Conservation (phyloP, 768 basidiomycete genomes). For the Termitomyces heimii region DNA sequence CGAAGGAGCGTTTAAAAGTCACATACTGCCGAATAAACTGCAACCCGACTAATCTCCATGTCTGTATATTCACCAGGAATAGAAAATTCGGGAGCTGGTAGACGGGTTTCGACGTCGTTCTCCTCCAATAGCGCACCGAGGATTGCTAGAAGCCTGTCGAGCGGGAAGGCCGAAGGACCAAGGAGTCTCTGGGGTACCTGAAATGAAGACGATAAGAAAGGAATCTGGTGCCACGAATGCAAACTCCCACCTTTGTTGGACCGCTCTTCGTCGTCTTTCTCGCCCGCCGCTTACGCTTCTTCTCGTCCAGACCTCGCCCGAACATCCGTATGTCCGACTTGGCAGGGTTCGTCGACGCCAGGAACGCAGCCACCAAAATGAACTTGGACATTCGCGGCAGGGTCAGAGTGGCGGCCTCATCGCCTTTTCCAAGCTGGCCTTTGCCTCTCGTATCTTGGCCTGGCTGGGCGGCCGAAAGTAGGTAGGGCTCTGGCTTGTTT, state of each 20-base stretch:
- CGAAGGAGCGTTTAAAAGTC: background rate
- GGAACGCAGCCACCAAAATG: constrained; percentile 30
- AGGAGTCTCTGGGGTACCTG: constrained; percentile 57
- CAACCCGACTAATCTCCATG: constrained; percentile 64
- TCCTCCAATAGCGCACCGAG: constrained; percentile 75
- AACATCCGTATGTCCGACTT: constrained; percentile 82
- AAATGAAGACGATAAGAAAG: background rate
- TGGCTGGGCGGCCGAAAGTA: constrained; percentile 25
- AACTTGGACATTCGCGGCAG: constrained; percentile 3
- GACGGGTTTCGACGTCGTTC: constrained; percentile 49
- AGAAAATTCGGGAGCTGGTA: constrained; percentile 37
- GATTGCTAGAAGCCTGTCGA: constrained; percentile 58
- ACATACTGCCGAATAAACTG: constrained; percentile 54
- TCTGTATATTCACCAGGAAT: constrained; percentile 71
- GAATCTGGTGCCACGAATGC: background rate
- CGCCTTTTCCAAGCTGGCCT: background rate
- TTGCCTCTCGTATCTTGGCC: constrained; percentile 8
- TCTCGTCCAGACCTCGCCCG: constrained; percentile 65
- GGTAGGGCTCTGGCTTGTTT: constrained; percentile 40
- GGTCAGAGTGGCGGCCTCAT: constrained; percentile 32
- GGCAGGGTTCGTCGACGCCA: constrained; percentile 82
- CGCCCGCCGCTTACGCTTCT: constrained; percentile 45
- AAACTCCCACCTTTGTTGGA: constrained; percentile 17
- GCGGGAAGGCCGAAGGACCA: background rate
- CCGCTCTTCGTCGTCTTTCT: constrained; percentile 34